A percentile compares a stretch with the other conserved stretches of the same genome.
Conservation (phyloP, 805 yeast genomes). For the Tetrapisispora taiwanensis region DNA sequence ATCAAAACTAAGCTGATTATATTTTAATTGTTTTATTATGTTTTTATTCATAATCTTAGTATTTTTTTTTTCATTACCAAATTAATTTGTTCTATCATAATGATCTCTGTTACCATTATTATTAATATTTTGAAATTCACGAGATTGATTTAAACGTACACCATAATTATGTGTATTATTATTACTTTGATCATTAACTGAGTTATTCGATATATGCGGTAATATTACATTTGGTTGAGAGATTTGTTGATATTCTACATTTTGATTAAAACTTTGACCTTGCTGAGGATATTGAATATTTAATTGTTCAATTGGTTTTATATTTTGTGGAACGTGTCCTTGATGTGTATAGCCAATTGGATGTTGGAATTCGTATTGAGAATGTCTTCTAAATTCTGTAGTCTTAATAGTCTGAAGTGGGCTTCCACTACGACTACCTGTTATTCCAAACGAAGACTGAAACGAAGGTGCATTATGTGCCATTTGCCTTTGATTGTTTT, state of each 20-base stretch:
- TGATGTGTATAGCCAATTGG: neutral
- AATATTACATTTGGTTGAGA: neutral
- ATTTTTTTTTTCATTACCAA: no score
- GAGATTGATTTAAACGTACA: neutral
- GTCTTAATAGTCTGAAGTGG: neutral
- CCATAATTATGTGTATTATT: neutral
- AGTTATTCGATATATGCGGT: neutral
- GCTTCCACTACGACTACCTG: neutral
- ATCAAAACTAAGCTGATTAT: no score
- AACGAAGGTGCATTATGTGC: no score
- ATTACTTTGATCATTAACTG: neutral
- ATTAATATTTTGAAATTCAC: neutral
- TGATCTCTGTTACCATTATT: neutral
- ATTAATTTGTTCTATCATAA: no score
- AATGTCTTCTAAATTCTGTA: neutral
- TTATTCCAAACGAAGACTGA: neutral
- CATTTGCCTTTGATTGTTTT: neutral
- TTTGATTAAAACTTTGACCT: neutral
- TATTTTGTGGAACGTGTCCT: neutral
- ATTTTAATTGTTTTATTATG: no score
- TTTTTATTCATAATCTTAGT: no score
- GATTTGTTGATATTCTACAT: neutral
- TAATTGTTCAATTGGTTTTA: neutral
- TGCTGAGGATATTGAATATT: neutral
- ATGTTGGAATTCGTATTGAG: neutral